A percentile compares a stretch with the other conserved stretches of the same genome.
Evolutionary conservation across 2,329 filamentous ascomycete genomes (phyloP).

Genomic region (Xylariaceae sp.): DNA sequence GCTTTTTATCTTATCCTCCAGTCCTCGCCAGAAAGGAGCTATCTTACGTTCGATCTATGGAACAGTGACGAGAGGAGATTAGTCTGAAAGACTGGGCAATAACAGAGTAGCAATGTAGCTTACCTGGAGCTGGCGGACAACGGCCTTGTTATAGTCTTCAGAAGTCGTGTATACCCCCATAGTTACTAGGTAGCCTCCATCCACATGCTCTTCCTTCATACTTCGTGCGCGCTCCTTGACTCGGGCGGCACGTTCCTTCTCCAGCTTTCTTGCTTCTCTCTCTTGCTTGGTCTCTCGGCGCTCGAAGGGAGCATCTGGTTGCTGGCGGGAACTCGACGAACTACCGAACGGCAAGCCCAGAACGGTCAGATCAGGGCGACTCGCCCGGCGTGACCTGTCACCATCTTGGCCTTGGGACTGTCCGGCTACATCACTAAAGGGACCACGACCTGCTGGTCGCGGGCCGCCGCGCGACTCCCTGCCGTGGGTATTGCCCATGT

Average conservation of each 20-base stretch:
- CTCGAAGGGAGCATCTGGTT: slow-evolving; percentile 43
- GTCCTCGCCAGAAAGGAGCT: slow-evolving; percentile 91
- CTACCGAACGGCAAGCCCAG: slow-evolving; percentile 37
- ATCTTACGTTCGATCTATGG: slow-evolving; percentile 82
- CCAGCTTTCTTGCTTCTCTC: slow-evolving; percentile 77
- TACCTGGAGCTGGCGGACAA: slow-evolving; percentile 90
- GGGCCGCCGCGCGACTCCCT: slow-evolving; percentile 20
- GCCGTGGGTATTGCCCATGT: slow-evolving; percentile 23
- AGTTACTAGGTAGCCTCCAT: slow-evolving; percentile 92
- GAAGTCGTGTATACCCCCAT: slow-evolving; percentile 87
- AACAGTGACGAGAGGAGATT: neutral
- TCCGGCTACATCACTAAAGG: slow-evolving; percentile 16
- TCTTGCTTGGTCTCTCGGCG: slow-evolving; percentile 88
- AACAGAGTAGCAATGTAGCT: too few species aligned
- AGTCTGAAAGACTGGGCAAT: too few species aligned
- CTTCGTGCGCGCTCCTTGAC: slow-evolving; percentile 85
- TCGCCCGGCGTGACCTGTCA: slow-evolving; percentile 27
- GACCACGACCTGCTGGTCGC: slow-evolving; percentile 10
- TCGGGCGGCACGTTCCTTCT: slow-evolving; percentile 72
- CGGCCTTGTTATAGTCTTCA: slow-evolving; percentile 87
- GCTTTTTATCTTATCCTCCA: slow-evolving; percentile 75
- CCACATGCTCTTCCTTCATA: slow-evolving; percentile 85
- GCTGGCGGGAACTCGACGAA: slow-evolving; percentile 35
- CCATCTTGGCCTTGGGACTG: slow-evolving; percentile 15
- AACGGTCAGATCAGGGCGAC: slow-evolving; percentile 43